Conservation (phyloP, 2,329 filamentous ascomycete species). For the Keithomyces neogunnii region DNA sequence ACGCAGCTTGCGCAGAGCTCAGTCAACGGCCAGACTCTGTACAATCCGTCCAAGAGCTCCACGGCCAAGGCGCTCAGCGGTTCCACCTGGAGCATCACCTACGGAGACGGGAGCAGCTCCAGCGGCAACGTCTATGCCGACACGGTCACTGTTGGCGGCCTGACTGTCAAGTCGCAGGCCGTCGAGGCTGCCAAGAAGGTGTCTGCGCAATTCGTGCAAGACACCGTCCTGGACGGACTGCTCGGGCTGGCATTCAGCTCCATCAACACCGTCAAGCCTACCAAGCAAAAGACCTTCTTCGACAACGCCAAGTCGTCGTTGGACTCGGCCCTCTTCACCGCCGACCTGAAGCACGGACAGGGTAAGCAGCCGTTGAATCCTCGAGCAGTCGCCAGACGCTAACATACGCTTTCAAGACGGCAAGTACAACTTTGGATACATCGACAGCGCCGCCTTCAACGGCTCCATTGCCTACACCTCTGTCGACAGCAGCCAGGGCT, state of each 20-base stretch:
- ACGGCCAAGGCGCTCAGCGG: slow-evolving; percentile 28
- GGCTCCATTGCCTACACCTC: slow-evolving; percentile 54
- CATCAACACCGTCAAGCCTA: slow-evolving; percentile 33
- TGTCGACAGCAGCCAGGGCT: slow-evolving; percentile 53
- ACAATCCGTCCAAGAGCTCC: slow-evolving; percentile 28
- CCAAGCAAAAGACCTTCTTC: slow-evolving; percentile 34
- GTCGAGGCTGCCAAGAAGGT: slow-evolving; percentile 35
- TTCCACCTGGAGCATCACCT: slow-evolving; percentile 32
- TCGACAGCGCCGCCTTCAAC: slow-evolving; percentile 55
- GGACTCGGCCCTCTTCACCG: slow-evolving; percentile 50
- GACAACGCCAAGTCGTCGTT: slow-evolving; percentile 20
- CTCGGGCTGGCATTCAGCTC: slow-evolving; percentile 34
- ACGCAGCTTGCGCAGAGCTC: slow-evolving; percentile 29
- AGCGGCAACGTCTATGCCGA: slow-evolving; percentile 36
- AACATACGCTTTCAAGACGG: slow-evolving; percentile 34
- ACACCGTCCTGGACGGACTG: slow-evolving; percentile 32
- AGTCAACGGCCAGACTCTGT: slow-evolving; percentile 31
- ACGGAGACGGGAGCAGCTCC: slow-evolving; percentile 34
- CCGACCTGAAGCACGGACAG: slow-evolving; percentile 48
- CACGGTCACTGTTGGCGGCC: slow-evolving; percentile 30
- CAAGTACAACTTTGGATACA: slow-evolving; percentile 65
- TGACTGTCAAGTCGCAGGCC: slow-evolving; percentile 32
- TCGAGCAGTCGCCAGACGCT: background rate
- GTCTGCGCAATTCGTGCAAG: slow-evolving; percentile 27
- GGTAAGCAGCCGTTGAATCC: slow-evolving; percentile 7